Percentiles rank a stretch among this genome's conserved stretches.
Conservation (phyloP, 192 early-diverging fungal genomes). For the Phlyctochytrium arcticum region DNA sequence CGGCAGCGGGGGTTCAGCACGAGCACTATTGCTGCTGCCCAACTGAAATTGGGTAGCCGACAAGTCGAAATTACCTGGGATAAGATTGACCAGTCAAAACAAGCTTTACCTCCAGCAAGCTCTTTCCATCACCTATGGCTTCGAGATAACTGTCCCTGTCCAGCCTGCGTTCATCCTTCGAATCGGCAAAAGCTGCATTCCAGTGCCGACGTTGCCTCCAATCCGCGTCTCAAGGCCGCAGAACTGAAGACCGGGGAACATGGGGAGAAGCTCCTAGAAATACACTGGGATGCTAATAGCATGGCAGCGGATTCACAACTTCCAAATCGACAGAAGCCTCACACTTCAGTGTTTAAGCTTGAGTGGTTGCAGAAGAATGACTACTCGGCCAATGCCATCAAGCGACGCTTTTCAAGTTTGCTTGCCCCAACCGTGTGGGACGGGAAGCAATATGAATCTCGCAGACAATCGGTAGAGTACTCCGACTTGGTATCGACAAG, state of each 20-base stretch:
- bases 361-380: constrained; percentile 24
- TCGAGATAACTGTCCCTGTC: constrained; percentile 52
- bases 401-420: background rate
- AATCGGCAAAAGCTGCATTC: constrained; percentile 56
- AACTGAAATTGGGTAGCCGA: too few relatives aligned
- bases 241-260: background rate
- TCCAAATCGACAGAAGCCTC: background rate
- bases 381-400: constrained; percentile 7
- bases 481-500: constrained; percentile 51
- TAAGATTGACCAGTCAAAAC: too few relatives aligned
- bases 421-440: constrained; percentile 31
- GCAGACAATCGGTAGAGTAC: constrained; percentile 31
- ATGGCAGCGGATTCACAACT: background rate
- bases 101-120: too few relatives aligned
- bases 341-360: constrained; percentile 2
- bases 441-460: constrained; percentile 6
- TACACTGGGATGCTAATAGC: constrained; percentile 14
- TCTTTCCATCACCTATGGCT: constrained; percentile 47
- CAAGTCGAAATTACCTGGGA: too few relatives aligned
- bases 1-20: too few relatives aligned
- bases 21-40: too few relatives aligned
- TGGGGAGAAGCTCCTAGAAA: too few relatives aligned
- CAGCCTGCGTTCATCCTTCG: constrained; percentile 42
- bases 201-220: constrained; percentile 29
- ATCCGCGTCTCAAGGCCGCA: background rate